Percentiles rank a stretch among this genome's conserved stretches.
Evolutionary conservation across 1,284 basidiomycete species (phyloP).

Genomic region (Sporisorium graminicola): DNA sequence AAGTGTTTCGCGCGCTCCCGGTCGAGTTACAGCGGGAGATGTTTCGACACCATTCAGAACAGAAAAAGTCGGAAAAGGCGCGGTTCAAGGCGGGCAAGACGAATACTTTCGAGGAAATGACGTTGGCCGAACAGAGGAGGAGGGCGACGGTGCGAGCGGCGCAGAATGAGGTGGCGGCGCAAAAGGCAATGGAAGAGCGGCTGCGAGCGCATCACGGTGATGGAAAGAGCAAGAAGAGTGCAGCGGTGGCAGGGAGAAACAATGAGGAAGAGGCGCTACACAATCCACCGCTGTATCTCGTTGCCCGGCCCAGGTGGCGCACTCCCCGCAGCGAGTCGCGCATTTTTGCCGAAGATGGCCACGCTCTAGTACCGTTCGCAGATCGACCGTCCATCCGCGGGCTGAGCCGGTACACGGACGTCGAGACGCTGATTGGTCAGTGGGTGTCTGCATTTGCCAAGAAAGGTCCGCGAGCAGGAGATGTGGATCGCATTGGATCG

Average conservation of each 20-base stretch:
- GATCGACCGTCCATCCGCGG: conserved; percentile 33
- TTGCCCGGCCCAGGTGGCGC: conserved; percentile 15
- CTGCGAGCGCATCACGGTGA: conserved; percentile 13
- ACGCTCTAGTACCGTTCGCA: background rate
- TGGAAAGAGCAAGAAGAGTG: conserved; percentile 4
- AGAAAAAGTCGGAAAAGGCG: conserved; percentile 32
- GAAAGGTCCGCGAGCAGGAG: conserved; percentile 46
- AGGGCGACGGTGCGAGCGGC: conserved; percentile 45
- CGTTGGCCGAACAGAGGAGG: conserved; percentile 42
- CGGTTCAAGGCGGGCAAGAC: conserved; percentile 33
- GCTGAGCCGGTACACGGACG: conserved; percentile 21
- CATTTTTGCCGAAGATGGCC: conserved; percentile 13
- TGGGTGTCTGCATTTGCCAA: conserved; percentile 48
- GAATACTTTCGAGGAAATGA: conserved; percentile 28
- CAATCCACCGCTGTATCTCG: conserved; percentile 31
- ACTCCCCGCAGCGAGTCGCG: conserved; percentile 8
- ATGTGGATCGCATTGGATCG: conserved; percentile 43
- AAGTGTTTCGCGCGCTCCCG: conserved; percentile 60
- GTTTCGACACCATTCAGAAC: conserved; percentile 36
- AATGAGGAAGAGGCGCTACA: conserved; percentile 20
- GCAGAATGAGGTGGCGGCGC: conserved; percentile 16
- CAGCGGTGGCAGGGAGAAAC: background rate
- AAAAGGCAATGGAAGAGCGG: conserved; percentile 21
- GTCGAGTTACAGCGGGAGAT: conserved; percentile 56
- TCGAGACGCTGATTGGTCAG: conserved; percentile 29